Conservation (phyloP, 345 rosid species). For the Ricinus communis region DNA sequence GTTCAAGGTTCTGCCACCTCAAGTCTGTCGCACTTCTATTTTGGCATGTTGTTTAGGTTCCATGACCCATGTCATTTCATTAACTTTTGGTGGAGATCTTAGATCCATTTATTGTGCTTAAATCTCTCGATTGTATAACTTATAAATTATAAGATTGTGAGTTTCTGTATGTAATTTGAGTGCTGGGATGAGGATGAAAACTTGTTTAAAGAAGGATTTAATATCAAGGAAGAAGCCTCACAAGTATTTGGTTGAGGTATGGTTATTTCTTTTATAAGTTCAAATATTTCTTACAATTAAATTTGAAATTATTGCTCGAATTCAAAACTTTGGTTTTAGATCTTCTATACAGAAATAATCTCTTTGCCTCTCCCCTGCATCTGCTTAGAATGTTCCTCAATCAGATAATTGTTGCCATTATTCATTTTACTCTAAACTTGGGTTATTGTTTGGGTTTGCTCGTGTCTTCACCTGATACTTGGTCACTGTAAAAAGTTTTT, state of each 20-base stretch:
- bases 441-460: no score
- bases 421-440: no score
- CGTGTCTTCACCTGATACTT: no score
- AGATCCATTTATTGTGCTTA: not conserved
- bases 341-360: no score
- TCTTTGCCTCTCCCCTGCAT: no score
- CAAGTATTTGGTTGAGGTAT: not conserved
- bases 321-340: no score
- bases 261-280: not conserved
- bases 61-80: not conserved
- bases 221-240: not conserved
- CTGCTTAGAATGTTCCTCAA: no score
- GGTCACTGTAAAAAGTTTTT: no score
- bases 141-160: not conserved
- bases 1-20: slow-evolving; percentile 7
- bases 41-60: not conserved
- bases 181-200: not conserved
- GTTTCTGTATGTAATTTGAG: not conserved
- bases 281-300: no score
- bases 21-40: not conserved
- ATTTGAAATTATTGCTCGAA: no score
- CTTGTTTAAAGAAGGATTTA: not conserved
- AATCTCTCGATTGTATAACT: not conserved
- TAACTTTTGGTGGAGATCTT: no score
- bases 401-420: no score